These are phyloP conservation scores for Corymbia maculata DNA, from an alignment of 345 rosid species.

Conservation along the genomic window DNA sequence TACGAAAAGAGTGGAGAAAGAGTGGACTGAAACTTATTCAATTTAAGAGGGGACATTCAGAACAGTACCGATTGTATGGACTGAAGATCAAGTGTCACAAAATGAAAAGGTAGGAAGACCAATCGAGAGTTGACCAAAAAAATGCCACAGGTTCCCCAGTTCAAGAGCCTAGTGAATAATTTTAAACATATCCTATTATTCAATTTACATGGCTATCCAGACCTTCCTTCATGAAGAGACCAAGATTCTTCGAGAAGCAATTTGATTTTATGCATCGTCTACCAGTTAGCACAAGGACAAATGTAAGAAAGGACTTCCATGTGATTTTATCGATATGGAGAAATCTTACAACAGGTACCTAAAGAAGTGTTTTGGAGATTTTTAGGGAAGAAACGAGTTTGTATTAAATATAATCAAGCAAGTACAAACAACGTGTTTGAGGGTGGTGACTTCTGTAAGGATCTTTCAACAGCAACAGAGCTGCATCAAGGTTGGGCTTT, in stretches of 20 bases:
- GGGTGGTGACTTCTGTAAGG: not conserved
- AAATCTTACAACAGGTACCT: not conserved
- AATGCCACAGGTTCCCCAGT: not conserved
- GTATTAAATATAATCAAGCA: not conserved
- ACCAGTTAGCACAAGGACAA: not conserved
- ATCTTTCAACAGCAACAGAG: not conserved
- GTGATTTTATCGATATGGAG: not conserved
- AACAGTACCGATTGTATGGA: not conserved
- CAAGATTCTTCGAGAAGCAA: not conserved
- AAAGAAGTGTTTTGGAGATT: not conserved
- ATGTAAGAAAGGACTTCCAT: not conserved
- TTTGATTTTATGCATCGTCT: not conserved
- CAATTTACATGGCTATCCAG: not conserved
- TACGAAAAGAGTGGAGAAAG: not conserved
- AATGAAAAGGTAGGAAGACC: not conserved
- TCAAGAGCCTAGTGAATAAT: not conserved
- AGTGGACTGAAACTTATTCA: not conserved
- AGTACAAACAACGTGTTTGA: not conserved
- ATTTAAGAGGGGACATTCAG: not conserved
- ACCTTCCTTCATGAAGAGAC: not conserved
- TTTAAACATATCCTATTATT: not conserved
- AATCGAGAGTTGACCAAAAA: not conserved
- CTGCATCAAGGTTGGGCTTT: not conserved
- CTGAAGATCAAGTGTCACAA: not conserved
- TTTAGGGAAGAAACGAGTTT: not conserved